phyloP scores from a whole-genome alignment of 2,329 filamentous ascomycete genomes.

The Apiospora koreana region DNA sequence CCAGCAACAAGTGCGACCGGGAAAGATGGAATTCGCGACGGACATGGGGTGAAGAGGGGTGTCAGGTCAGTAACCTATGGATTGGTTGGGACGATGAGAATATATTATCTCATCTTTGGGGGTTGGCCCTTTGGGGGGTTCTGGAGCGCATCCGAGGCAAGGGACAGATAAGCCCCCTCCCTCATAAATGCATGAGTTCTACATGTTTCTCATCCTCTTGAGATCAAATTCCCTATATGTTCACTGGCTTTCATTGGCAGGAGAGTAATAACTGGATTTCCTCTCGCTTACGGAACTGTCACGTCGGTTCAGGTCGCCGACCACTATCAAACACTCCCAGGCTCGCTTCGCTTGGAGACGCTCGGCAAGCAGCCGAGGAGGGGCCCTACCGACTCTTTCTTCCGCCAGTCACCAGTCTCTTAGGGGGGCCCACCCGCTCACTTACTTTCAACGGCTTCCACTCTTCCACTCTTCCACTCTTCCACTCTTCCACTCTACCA shows the following conservation, averaged over 20 bases:
- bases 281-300: background rate
- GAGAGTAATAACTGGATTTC: too few relatives aligned
- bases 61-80: background rate
- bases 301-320: background rate
- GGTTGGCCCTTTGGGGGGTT: background rate
- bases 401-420: background rate
- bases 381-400: background rate
- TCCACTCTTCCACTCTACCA: background rate
- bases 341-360: background rate
- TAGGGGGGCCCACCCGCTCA: background rate
- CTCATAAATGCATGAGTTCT: background rate
- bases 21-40: background rate
- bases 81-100: background rate
- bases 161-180: background rate
- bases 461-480: background rate
- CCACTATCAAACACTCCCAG: background rate
- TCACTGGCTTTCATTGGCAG: background rate
- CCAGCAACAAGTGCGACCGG: background rate
- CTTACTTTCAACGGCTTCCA: background rate
- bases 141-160: slow-evolving; percentile 1
- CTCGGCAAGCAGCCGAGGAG: slow-evolving; percentile 10
- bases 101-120: background rate
- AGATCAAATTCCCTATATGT: background rate
- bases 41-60: background rate
- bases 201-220: background rate